These are phyloP conservation scores for Fusarium proliferatum DNA, from an alignment of 2,329 filamentous ascomycete genomes.

Conservation along the genomic window DNA sequence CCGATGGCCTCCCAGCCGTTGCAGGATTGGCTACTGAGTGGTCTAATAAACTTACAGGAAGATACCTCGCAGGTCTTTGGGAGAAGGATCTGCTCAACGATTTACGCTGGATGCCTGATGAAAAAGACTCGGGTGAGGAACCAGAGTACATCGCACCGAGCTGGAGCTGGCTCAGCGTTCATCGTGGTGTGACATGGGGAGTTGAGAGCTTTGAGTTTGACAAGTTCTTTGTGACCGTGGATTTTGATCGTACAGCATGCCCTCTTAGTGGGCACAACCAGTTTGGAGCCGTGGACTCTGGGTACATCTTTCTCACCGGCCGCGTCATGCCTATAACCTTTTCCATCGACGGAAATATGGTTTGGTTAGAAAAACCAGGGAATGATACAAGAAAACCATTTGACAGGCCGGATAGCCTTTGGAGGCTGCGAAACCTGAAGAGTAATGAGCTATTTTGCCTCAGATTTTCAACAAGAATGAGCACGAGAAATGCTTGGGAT, in stretches of 20 bases:
- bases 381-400: background rate
- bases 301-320: constrained; percentile 37
- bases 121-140: constrained; percentile 6
- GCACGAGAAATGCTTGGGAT: constrained; percentile 20
- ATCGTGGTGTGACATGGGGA: constrained; percentile 40
- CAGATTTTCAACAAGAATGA: constrained; percentile 14
- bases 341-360: background rate
- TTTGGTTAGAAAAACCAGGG: constrained; percentile 18
- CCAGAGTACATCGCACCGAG: constrained; percentile 31
- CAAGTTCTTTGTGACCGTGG: constrained; percentile 20
- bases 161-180: constrained; percentile 44
- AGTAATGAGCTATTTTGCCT: constrained; percentile 18
- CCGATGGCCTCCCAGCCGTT: constrained; percentile 40
- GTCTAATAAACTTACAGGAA: constrained; percentile 21
- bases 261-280: constrained; percentile 10
- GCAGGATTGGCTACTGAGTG: constrained; percentile 41
- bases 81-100: constrained; percentile 29
- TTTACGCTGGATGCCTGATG: constrained; percentile 37
- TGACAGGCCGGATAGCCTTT: constrained; percentile 31
- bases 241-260: constrained; percentile 25
- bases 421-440: constrained; percentile 12
- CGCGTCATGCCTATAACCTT: constrained; percentile 21
- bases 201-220: constrained; percentile 10
- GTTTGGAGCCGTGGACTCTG: constrained; percentile 32
- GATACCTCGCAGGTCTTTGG: constrained; percentile 44